Base-by-base conservation (phyloP, 2,329 filamentous ascomycete species). In the Epichloe amarillans region DNA sequence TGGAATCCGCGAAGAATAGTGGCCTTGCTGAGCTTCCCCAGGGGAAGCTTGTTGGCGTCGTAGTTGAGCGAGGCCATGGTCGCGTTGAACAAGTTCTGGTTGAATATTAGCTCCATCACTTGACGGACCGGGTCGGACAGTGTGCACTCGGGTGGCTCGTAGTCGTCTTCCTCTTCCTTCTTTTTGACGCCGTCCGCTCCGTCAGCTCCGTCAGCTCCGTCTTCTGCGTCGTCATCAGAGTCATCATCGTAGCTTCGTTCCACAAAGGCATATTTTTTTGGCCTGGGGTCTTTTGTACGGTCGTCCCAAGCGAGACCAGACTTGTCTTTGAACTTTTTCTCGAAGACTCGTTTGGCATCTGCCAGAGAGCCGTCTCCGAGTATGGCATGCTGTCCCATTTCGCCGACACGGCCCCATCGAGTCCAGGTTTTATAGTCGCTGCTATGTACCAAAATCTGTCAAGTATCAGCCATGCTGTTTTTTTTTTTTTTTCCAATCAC, bases 41-140 rank as follows among this genome's bases (percentile, higher is more conserved):
- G 71, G 0, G 88, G 88, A 40, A 95, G 71, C 64, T 94, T 94
- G 55, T 84, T 73, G 10, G 77, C 73, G 57, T 88, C 83, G 57
- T 88, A 88, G 56, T 86, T 85, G 56, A 88, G 71, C 1, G 76
- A 71, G 1, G 66, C 63, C 81, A 88, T 85, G 37, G 80, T 77
- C 19, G 75, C 74, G 21, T 78, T 72, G 64, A 94, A 88, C 62
- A 83, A 83, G 21, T 82, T 64, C 52, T 80, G 75, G 64, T 94
- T 90, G 73, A 95, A 95, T 53, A 95, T 94, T 56, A 95, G 77
- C 53, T 82, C 70, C 74, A 94, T 83, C 19, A 95, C 69, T 8
- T 79, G 69, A 61, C 88, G 82, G 3, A 88, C 72, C 0, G 80
- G 72, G 12, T 68, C 63, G 0, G 74, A 66, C 2, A 91, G 72